These are phyloP conservation scores for Lentinus polychrous DNA, from an alignment of 1,284 basidiomycete species.

Conservation along the genomic window DNA sequence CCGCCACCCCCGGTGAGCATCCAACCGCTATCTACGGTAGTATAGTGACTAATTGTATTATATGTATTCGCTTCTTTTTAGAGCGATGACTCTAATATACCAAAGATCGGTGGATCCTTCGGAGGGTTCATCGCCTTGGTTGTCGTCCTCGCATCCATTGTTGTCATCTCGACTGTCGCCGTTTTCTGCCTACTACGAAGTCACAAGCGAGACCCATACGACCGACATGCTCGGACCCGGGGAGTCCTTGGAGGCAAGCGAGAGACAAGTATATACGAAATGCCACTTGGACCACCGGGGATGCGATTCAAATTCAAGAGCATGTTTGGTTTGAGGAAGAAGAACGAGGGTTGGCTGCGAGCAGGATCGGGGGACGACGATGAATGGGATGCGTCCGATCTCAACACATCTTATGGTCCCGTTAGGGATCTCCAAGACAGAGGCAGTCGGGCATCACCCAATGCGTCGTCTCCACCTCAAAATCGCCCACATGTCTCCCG, in stretches of 20 bases:
- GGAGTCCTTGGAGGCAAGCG: slow-evolving; percentile 16
- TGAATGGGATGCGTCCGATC: slow-evolving; percentile 24
- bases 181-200: slow-evolving; percentile 30
- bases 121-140: slow-evolving; percentile 29
- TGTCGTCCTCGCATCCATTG: slow-evolving; percentile 25
- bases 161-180: slow-evolving; percentile 26
- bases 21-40: not conserved
- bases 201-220: slow-evolving; percentile 23
- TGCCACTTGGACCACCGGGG: slow-evolving; percentile 18
- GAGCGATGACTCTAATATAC: slow-evolving; percentile 9
- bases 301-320: slow-evolving; percentile 21
- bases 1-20: slow-evolving; percentile 1
- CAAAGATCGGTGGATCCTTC: slow-evolving; percentile 24
- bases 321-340: slow-evolving; percentile 18
- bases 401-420: slow-evolving; percentile 8
- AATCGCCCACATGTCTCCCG: slow-evolving; percentile 1
- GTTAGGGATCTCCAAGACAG: slow-evolving; percentile 7
- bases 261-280: slow-evolving; percentile 16
- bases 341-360: slow-evolving; percentile 21
- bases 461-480: not conserved
- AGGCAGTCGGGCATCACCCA: slow-evolving; percentile 3
- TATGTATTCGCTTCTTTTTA: not conserved
- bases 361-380: slow-evolving; percentile 20
- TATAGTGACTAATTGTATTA: not conserved
- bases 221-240: slow-evolving; percentile 19